Evolutionary conservation across 2,329 filamentous ascomycete genomes (phyloP), one percentile per base, ranked within the genome.

Genomic region (Aspergillus ustus): DNA sequence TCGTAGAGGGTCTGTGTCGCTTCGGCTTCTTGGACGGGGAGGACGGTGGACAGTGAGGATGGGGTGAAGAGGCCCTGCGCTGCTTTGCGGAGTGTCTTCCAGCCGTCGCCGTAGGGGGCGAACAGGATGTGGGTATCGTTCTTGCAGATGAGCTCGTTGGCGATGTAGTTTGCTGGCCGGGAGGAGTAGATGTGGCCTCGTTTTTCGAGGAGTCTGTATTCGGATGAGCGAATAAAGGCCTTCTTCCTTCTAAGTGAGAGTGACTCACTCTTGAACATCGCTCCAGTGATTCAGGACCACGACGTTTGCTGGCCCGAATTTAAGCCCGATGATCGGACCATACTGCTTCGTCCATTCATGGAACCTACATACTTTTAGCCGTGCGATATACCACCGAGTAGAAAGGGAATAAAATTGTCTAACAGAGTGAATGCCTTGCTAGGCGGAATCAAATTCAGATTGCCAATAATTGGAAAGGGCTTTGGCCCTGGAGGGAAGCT

Each of bases 141-240:
- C 13, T 43, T 50, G 46, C 55, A 57, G 45, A 57, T 57, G n/a
- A 57, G 46, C 19, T 51, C 28, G 55, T 57, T 57, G 45, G 55
- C 55, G 46, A 57, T 57, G 54, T 57, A 57, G 55, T 57, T 57
- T 8, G n/a, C 2, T 11, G 55, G 55, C 1, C 55, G 55, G 8
- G 55, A 57, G 45, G 55, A 57, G 55, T 57, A 57, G 55, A 57
- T 50, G n/a, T 50, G 20, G 55, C 55, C 44, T 25, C 55, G 19
- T 22, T 51, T 57, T 8, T 57, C 55, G 34, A 57, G 55, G 31
- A 57, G 55, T 44, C 55, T 57, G 19, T 7, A 22, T 1, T 17
- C 44, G 2, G 20, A 29, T 54, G 25, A 34, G 29, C n/a, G 20
- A 45, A 19, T 2, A 45, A 15, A 8, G n/a, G n/a, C 50, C 4